These are phyloP conservation scores for Massarina eburnea DNA, from an alignment of 2,329 filamentous ascomycete species.

Conservation along the genomic window DNA sequence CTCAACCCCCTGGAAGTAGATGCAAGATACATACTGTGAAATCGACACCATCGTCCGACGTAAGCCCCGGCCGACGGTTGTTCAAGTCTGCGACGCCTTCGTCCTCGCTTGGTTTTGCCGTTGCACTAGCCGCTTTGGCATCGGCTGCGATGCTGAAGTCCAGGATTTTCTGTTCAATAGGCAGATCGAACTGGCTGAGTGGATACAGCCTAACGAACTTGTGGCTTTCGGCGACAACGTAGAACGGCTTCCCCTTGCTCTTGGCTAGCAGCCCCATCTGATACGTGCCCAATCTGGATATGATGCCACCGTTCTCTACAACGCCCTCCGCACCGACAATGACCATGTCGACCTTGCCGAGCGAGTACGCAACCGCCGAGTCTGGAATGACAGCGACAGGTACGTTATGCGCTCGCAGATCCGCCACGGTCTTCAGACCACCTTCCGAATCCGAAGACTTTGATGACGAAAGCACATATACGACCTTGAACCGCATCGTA, in stretches of 20 bases:
- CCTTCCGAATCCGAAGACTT: constrained; percentile 51
- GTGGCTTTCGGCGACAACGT: constrained; percentile 92
- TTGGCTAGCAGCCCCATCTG: constrained; percentile 84
- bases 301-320: constrained; percentile 89
- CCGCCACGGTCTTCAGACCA: constrained; percentile 69
- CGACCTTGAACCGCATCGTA: constrained; percentile 74
- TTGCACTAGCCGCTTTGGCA: constrained; percentile 11
- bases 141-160: constrained; percentile 65
- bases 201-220: constrained; percentile 93
- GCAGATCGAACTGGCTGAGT: constrained; percentile 76
- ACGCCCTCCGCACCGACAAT: constrained; percentile 78
- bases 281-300: constrained; percentile 82
- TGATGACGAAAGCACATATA: constrained; percentile 60
- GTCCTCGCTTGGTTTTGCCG: constrained; percentile 50
- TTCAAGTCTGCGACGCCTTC: constrained; percentile 36
- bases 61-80: constrained; percentile 20
- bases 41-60: constrained; percentile 61
- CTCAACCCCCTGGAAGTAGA: neutral
- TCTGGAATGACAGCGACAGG: constrained; percentile 80
- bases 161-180: constrained; percentile 75
- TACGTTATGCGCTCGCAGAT: constrained; percentile 72
- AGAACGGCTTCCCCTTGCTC: constrained; percentile 73
- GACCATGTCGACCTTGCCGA: constrained; percentile 71
- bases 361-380: constrained; percentile 75
- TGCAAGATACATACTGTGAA: constrained; percentile 59